phyloP scores from a whole-genome alignment of 768 basidiomycete species.

The Dioszegia aurantiaca region DNA sequence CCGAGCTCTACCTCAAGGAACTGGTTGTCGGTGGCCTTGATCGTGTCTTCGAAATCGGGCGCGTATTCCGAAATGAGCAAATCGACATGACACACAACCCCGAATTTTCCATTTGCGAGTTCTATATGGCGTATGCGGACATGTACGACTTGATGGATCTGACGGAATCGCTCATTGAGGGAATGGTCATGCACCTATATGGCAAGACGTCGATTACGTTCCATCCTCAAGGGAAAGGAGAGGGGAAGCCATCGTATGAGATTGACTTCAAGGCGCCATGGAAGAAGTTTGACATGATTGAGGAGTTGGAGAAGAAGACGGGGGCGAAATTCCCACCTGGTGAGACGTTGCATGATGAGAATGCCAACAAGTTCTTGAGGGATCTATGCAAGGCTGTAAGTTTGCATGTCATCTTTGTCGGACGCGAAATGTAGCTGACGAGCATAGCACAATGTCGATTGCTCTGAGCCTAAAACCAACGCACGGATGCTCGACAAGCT shows the following conservation, averaged over 20 bases:
- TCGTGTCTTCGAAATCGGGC: conserved; percentile 96
- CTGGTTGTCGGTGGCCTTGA: conserved; percentile 95
- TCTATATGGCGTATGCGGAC: conserved; percentile 99
- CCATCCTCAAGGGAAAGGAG: conserved; percentile 90
- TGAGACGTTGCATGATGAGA: conserved; percentile 78
- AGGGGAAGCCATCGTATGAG: conserved; percentile 60
- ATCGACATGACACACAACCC: conserved; percentile 99
- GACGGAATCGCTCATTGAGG: conserved; percentile 84
- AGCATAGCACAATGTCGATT: conserved; percentile 85
- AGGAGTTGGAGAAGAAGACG: conserved; percentile 89
- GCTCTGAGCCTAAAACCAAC: conserved; percentile 92
- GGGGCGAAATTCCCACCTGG: conserved; percentile 88
- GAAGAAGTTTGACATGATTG: conserved; percentile 99
- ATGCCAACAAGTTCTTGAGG: conserved; percentile 82
- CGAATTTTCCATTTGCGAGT: conserved; percentile 98
- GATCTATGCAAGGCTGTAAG: conserved; percentile 78
- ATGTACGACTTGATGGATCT: conserved; percentile 99
- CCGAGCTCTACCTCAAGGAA: conserved; percentile 96
- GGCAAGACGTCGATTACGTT: conserved; percentile 73
- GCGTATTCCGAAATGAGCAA: conserved; percentile 96
- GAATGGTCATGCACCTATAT: conserved; percentile 81
- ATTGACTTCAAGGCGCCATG: conserved; percentile 91
- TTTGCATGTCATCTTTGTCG: too few relatives aligned
- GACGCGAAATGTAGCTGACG: not conserved
- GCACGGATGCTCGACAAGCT: conserved; percentile 96